Conservation (phyloP, 495 filamentous ascomycete genomes). For the Hypoxylon fragiforme region DNA sequence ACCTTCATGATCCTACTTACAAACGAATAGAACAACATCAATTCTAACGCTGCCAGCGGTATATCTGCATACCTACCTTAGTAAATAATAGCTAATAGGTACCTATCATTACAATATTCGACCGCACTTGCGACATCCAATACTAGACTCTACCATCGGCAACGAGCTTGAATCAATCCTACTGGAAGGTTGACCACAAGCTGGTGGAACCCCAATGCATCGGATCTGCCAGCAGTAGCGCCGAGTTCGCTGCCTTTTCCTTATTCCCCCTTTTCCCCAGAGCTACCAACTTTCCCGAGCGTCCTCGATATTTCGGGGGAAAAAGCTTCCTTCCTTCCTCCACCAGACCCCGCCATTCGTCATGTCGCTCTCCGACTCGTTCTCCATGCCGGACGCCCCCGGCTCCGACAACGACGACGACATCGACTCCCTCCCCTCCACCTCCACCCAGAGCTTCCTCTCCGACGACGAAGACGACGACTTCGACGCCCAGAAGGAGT, state of each 20-base stretch:
- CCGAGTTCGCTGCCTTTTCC: constrained; percentile 28
- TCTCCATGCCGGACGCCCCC: constrained; percentile 45
- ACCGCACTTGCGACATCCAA: constrained; percentile 1
- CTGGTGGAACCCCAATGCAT: constrained; percentile 47
- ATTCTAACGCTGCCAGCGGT: too few relatives aligned
- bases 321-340: not conserved
- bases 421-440: constrained; percentile 77
- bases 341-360: too few relatives aligned
- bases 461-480: constrained; percentile 62
- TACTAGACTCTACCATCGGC: constrained; percentile 1
- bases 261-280: not conserved
- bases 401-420: constrained; percentile 67
- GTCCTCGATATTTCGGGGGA: not conserved
- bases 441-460: constrained; percentile 62
- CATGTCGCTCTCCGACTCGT: constrained; percentile 51
- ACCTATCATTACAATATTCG: constrained; percentile 1
- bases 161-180: constrained; percentile 5
- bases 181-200: constrained; percentile 41
- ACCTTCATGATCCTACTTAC: constrained; percentile 3
- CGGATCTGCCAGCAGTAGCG: constrained; percentile 34
- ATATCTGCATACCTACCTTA: too few relatives aligned
- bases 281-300: constrained; percentile 5
- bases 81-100: too few relatives aligned
- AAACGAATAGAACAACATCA: constrained; percentile 8
- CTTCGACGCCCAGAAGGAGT: constrained; percentile 88